phyloP scores from a whole-genome alignment of 371 early-diverging fungal genomes.

The Mortierella sp. region DNA sequence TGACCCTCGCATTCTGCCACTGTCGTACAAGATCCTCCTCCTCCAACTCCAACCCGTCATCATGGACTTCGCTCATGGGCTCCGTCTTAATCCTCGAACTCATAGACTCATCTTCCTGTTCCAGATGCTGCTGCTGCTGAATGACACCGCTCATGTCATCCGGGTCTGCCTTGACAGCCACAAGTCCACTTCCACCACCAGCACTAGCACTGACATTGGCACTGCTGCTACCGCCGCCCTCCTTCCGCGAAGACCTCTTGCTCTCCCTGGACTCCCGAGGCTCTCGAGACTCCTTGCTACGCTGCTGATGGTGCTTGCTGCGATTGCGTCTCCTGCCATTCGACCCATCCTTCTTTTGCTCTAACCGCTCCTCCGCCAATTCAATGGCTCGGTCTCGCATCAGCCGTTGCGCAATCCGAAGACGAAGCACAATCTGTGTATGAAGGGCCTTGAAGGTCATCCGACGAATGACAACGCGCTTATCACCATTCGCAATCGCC shows the following conservation, averaged over 20 bases:
- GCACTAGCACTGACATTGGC: neutral
- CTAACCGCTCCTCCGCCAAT: conserved; percentile 5
- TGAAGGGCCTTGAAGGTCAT: neutral
- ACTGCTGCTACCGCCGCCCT: neutral
- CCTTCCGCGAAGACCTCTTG: neutral
- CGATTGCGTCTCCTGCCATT: neutral
- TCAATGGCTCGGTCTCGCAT: neutral
- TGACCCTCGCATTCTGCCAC: neutral
- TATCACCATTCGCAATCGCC: too few relatives aligned
- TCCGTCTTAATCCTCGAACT: neutral
- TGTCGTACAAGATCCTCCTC: neutral
- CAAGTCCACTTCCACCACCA: neutral
- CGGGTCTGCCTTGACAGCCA: neutral
- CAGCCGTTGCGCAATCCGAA: conserved; percentile 3
- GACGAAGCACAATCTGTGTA: neutral
- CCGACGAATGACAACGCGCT: too few relatives aligned
- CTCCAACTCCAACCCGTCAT: neutral
- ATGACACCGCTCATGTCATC: neutral
- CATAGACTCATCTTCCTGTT: neutral
- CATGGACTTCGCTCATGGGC: neutral
- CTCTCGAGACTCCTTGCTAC: neutral
- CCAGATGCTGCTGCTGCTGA: neutral
- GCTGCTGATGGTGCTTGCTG: neutral
- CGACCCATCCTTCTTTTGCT: neutral
- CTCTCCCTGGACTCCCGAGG: neutral